A percentile compares a stretch with the other conserved stretches of the same genome.
Evolutionary conservation across 140 eudicot genomes (phyloP).

Genomic region (Stevia rebaudiana): DNA sequence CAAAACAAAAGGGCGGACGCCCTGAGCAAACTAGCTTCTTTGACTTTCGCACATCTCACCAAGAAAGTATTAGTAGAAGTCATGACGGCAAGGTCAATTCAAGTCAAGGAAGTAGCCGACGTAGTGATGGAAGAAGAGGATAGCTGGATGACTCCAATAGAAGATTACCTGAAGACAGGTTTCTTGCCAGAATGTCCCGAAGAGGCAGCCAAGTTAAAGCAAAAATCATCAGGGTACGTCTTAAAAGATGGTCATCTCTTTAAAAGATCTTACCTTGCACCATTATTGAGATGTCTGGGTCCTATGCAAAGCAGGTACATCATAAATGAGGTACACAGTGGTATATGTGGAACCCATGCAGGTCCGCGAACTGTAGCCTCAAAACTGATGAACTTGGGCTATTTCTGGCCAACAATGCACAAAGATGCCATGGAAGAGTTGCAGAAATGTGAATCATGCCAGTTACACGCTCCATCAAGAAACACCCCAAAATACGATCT

Average conservation of each 20-base stretch:
- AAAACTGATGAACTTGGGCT: background rate
- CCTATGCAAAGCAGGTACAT: no score
- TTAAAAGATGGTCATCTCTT: background rate
- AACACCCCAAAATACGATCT: background rate
- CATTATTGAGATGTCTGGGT: background rate
- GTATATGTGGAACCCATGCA: background rate
- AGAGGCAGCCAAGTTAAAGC: background rate
- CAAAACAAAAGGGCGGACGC: background rate
- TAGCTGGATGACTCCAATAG: background rate
- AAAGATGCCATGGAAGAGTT: background rate
- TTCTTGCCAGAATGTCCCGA: background rate
- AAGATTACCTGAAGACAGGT: background rate
- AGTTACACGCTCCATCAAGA: background rate
- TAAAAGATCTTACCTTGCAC: background rate
- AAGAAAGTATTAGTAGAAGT: background rate
- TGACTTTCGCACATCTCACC: background rate
- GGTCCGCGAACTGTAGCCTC: background rate
- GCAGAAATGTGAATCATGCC: background rate
- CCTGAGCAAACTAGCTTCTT: background rate
- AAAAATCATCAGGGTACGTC: background rate
- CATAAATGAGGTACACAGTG: background rate
- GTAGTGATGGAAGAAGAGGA: background rate
- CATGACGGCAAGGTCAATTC: background rate
- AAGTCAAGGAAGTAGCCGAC: background rate
- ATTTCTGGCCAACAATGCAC: background rate